Conservation (phyloP, 257 asterid genomes). For the Galeopsis tetrahit region DNA sequence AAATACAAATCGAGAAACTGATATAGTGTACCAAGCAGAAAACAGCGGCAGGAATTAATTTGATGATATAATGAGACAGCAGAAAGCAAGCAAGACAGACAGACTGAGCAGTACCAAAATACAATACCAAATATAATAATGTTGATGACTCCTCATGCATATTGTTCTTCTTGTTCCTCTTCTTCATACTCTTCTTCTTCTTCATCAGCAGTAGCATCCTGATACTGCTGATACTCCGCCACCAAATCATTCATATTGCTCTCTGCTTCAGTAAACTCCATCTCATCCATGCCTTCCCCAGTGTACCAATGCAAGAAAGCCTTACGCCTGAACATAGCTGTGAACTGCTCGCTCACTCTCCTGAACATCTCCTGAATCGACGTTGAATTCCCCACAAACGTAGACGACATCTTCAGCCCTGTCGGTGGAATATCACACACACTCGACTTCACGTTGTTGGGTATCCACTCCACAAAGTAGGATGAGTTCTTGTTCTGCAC, state of each 20-base stretch:
- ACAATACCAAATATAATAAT: no score
- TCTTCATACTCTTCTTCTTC: constrained; percentile 75
- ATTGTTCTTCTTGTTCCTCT: constrained; percentile 55
- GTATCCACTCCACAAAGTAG: constrained; percentile 90
- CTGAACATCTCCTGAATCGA: constrained; percentile 90
- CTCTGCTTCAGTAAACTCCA: constrained; percentile 94
- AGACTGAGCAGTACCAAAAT: no score
- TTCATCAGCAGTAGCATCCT: constrained; percentile 87
- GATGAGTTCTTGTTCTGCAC: constrained; percentile 94
- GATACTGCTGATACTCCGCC: constrained; percentile 89
- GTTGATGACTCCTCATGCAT: constrained; percentile 44
- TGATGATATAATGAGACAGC: no score
- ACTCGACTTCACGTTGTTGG: constrained; percentile 87
- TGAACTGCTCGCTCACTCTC: constrained; percentile 91
- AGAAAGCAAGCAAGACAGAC: no score
- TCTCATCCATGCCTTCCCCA: constrained; percentile 91
- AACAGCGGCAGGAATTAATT: no score
- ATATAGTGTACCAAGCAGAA: no score
- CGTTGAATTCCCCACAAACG: constrained; percentile 80
- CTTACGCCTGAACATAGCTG: constrained; percentile 90
- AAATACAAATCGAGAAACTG: neutral
- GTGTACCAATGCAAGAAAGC: constrained; percentile 97
- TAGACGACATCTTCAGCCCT: constrained; percentile 80
- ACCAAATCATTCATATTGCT: constrained; percentile 90
- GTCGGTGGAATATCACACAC: constrained; percentile 84